Evolutionary conservation across 495 filamentous ascomycete genomes (phyloP), one percentile per base, ranked within the genome.

Genomic region (Polyplosphaeria fusca): DNA sequence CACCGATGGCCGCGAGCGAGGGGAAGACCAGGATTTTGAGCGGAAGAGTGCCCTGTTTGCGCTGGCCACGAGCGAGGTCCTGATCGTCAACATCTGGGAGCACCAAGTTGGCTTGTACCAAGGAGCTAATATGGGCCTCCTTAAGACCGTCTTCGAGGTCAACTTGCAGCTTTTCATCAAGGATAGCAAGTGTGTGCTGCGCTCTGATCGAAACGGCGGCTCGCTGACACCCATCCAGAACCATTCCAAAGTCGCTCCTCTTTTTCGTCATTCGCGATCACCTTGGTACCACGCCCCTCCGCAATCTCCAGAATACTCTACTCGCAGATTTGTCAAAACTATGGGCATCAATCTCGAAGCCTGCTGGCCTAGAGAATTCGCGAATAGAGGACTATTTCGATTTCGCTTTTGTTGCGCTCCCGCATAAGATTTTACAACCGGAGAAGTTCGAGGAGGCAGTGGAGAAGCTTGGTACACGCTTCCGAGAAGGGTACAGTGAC

Each of bases 191-290:
- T 95, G 79, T 59, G 83, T 77, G 24, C 43, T 25, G n/a, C 13
- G 4, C 12, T 5, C 37, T 35, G 30, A 18, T 52, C 9, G 30
- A n/a, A 18, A 55, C 9, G 16, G 52, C 71, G 64, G 61, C 9
- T 4, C 19, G 45, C 56, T 43, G 43, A 60, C 47, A 20, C 26
- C 5, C 13, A 24, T n/a, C 11, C 65, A 95, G 89, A 62, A 89
- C 87, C 13, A 92, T 86, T 38, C 89, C 93, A 40, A 84, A 89
- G 37, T 96, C 92, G 16, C 86, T 98, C 51, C 79, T 98, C 9
- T 96, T 98, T 77, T 98, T 98, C 73, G 94, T 98, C 62, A 96
- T 98, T 65, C 89, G 93, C 63, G 93, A 98, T 70, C 91, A 95
- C 69, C 81, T 96, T 51, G 93, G 93, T 47, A 87, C 79, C 25